Evolutionary conservation across 176 grass and related monocot species (phyloP), one percentile per base, ranked within the genome.

Genomic region (Oryza glumipatula): DNA sequence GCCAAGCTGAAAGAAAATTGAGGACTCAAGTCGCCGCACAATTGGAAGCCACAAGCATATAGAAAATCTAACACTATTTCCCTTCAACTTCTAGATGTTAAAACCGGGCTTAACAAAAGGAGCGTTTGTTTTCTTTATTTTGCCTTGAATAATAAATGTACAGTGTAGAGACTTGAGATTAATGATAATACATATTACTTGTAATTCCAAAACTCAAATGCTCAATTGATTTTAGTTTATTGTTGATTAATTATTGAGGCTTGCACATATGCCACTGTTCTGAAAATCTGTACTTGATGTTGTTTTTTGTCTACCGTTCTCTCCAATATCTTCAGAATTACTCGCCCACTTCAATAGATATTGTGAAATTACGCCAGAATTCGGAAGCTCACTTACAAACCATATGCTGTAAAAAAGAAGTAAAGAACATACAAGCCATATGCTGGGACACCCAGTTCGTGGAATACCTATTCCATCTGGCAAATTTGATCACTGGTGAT

Each of bases 1-100:
- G 88, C 51, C 90, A 97, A 85, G 77, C 78, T 2, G 90, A 94
- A 38, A 92, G 94, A 83, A 83, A 65, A 72, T 35, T 71, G 14
- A 89, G 77, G 83, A 17, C 66, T 54, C 74, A 81, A 82, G 68
- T 91, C 80, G 82, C 82, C 46, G 82, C 87, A 48, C 76, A 87
- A 88, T 52, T 90, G 70, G 90, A 93, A 79, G 61, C 30, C 71
- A 84, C 82, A 79, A 74, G 86, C 65, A 23, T 90, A 84, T 80
- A 28, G 74, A 77, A 75, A 74, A 44, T 44, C 89, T 67, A 73
- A 70, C 23, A 23, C 12, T 72, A 72, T 35, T 64, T 8, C 15
- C 33, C 5, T 41, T 65, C 10, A 73, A 73, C 47, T 48, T 44
- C 68, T 32, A 32, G 22, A 11, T 43, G 8, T 76, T 73, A 48